phyloP scores from a whole-genome alignment of 768 basidiomycete genomes.

The Glaciozyma martinii region DNA sequence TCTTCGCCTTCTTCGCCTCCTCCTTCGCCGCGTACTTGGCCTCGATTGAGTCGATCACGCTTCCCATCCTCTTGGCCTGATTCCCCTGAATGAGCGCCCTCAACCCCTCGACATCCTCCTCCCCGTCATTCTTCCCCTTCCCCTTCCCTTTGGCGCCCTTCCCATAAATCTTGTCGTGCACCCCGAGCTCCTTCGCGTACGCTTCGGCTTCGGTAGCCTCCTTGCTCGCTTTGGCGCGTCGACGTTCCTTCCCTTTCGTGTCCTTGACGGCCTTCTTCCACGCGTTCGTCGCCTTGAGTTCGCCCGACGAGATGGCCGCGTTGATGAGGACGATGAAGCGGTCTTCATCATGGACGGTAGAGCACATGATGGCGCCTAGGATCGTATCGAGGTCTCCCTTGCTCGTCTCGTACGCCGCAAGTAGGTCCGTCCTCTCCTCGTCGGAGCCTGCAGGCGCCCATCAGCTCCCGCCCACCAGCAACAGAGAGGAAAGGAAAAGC shows the following conservation, averaged over 20 bases:
- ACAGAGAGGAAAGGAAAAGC: slow-evolving; percentile 6
- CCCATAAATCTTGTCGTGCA: slow-evolving; percentile 35
- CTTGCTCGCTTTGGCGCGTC: slow-evolving; percentile 27
- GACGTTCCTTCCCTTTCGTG: slow-evolving; percentile 50
- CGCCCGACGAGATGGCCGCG: slow-evolving; percentile 53
- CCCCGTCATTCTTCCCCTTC: slow-evolving; percentile 19
- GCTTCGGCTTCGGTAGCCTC: slow-evolving; percentile 35
- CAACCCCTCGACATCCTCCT: slow-evolving; percentile 30
- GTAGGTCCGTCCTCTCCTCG: slow-evolving; percentile 75
- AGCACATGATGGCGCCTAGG: slow-evolving; percentile 77
- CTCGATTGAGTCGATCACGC: slow-evolving; percentile 30
- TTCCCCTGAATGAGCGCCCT: slow-evolving; percentile 32
- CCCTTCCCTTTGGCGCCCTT: slow-evolving; percentile 4
- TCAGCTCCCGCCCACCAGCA: background rate
- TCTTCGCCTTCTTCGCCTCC: slow-evolving; percentile 37
- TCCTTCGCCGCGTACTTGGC: slow-evolving; percentile 30
- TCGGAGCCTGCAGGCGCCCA: slow-evolving; percentile 44
- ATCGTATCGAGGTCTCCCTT: slow-evolving; percentile 70
- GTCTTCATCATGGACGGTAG: slow-evolving; percentile 69
- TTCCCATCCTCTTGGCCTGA: slow-evolving; percentile 23
- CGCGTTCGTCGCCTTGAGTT: slow-evolving; percentile 46
- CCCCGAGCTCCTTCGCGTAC: slow-evolving; percentile 35
- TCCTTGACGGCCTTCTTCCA: slow-evolving; percentile 72
- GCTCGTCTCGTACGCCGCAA: slow-evolving; percentile 59
- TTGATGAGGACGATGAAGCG: slow-evolving; percentile 68